These are phyloP conservation scores for Scheffersomyces titani DNA, from an alignment of 1,139 yeast genomes.

Conservation along the genomic window DNA sequence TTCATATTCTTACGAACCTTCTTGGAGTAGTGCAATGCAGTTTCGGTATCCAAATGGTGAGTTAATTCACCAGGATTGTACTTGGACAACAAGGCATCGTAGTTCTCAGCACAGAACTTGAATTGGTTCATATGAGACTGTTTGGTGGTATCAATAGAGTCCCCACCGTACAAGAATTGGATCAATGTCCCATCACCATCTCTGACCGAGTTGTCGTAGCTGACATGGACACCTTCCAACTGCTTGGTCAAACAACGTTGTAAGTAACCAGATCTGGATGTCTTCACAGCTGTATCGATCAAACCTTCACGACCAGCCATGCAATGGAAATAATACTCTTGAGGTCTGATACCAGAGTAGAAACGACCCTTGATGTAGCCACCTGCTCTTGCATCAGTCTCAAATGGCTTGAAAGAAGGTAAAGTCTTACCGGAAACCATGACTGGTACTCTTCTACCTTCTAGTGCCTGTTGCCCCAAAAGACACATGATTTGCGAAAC, in stretches of 20 bases:
- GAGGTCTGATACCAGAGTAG: constrained; percentile 98
- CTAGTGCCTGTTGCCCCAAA: constrained; percentile 98
- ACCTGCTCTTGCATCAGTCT: constrained; percentile 97
- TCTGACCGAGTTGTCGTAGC: constrained; percentile 93
- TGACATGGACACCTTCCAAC: constrained; percentile 93
- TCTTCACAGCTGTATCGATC: constrained; percentile 98
- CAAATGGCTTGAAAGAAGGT: constrained; percentile 95
- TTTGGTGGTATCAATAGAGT: constrained; percentile 89
- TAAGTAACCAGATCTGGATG: constrained; percentile 96
- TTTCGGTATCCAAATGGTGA: constrained; percentile 76
- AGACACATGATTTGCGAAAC: constrained; percentile 99
- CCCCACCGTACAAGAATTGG: constrained; percentile 98
- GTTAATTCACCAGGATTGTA: constrained; percentile 82
- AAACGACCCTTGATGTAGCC: constrained; percentile 97
- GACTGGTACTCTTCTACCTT: constrained; percentile 98
- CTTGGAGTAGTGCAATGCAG: constrained; percentile 79
- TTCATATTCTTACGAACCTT: constrained; percentile 75
- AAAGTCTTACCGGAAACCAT: constrained; percentile 98
- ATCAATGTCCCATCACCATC: constrained; percentile 93
- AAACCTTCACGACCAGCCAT: constrained; percentile 99
- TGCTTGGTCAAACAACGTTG: constrained; percentile 99
- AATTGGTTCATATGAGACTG: constrained; percentile 94
- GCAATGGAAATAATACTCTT: constrained; percentile 99
- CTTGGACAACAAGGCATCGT: constrained; percentile 80
- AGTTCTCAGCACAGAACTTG: constrained; percentile 89